These are phyloP conservation scores for Guyanaporus albipodus DNA, from an alignment of 768 basidiomycete species.

Conservation along the genomic window DNA sequence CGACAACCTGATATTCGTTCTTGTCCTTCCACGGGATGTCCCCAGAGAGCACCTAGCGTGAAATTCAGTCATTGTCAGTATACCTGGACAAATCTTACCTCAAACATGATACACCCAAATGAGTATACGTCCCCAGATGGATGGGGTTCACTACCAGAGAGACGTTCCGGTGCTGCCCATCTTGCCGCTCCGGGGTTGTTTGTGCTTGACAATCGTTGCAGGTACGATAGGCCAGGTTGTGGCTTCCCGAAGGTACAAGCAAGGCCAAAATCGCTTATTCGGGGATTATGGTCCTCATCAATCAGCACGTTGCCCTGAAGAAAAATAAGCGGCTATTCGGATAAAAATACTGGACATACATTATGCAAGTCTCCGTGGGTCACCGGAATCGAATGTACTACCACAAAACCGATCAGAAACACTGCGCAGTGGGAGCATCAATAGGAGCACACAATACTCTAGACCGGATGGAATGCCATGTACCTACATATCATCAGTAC, in stretches of 20 bases:
- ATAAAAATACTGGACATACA: background rate
- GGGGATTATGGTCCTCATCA: background rate
- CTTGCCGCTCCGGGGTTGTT: background rate
- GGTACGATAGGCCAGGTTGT: background rate
- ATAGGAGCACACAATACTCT: background rate
- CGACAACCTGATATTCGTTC: background rate
- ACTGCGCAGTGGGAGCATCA: too few species aligned
- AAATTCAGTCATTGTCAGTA: background rate
- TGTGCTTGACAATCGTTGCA: background rate
- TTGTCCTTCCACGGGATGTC: constrained; percentile 6
- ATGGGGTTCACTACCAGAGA: background rate
- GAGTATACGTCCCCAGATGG: constrained; percentile 1
- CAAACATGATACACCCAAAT: background rate
- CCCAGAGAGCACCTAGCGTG: background rate
- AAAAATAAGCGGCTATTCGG: background rate
- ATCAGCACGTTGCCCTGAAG: background rate
- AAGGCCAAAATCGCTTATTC: background rate
- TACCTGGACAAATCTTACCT: background rate
- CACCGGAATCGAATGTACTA: background rate
- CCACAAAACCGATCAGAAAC: too few species aligned
- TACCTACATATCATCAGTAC: background rate
- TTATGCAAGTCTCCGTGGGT: constrained; percentile 1
- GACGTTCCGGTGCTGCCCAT: constrained; percentile 4
- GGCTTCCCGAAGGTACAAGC: background rate
- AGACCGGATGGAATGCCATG: background rate